These are phyloP conservation scores for Solanum chaucha DNA, from an alignment of 257 asterid genomes.

Conservation along the genomic window DNA sequence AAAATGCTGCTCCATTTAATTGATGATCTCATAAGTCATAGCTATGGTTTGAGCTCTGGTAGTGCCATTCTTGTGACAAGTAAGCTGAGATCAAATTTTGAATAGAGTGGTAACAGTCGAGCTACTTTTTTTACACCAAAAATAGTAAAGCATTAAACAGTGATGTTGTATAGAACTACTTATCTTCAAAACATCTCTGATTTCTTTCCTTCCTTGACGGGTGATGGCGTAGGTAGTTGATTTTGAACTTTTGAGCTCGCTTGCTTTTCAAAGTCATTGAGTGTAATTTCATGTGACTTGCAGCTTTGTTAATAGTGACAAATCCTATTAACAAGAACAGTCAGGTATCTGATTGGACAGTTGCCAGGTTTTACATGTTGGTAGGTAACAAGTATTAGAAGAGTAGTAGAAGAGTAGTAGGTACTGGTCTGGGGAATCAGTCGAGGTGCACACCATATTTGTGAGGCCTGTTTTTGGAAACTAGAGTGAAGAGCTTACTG, in stretches of 20 bases:
- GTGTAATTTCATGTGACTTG: background rate
- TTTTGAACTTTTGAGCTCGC: background rate
- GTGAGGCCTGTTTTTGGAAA: background rate
- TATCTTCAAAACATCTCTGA: too few relatives aligned
- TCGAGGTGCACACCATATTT: background rate
- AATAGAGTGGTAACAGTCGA: too few relatives aligned
- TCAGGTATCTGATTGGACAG: background rate
- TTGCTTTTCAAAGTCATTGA: background rate
- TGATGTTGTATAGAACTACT: too few relatives aligned
- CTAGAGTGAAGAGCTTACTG: too few relatives aligned
- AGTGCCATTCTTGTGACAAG: too few relatives aligned
- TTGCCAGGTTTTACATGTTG: background rate
- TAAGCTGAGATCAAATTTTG: too few relatives aligned
- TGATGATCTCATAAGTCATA: background rate
- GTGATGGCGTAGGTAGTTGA: too few relatives aligned
- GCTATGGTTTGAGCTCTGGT: too few relatives aligned
- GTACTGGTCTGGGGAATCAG: background rate
- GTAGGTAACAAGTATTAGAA: background rate
- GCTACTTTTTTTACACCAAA: too few relatives aligned
- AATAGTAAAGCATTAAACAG: too few relatives aligned
- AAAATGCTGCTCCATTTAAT: background rate
- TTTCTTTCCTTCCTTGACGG: too few relatives aligned
- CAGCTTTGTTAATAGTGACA: background rate
- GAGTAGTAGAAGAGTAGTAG: background rate
- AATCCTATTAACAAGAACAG: background rate